Conservation (phyloP, 2,329 filamentous ascomycete genomes). For the Penicillium frequentans region DNA sequence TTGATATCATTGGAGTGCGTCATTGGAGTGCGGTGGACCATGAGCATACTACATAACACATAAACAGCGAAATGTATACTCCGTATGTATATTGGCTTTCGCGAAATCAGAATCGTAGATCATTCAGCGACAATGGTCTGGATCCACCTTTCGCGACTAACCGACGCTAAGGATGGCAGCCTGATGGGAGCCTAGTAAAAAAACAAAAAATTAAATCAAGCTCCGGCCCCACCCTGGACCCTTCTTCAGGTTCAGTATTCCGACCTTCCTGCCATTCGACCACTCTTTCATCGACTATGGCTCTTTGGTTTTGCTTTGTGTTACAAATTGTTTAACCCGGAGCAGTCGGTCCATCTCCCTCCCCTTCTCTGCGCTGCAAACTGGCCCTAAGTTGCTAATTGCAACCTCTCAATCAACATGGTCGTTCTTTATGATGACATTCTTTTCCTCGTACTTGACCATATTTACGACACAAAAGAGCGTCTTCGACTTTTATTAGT, state of each 20-base stretch:
- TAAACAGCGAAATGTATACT: no score
- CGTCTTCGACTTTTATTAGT: neutral
- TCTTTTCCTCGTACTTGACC: neutral
- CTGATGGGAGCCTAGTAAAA: neutral
- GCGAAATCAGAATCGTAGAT: no score
- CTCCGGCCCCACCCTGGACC: neutral
- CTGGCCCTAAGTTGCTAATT: neutral
- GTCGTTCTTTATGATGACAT: neutral
- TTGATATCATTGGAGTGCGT: no score
- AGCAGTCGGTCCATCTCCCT: neutral
- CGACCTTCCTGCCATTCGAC: neutral
- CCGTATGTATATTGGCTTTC: no score
- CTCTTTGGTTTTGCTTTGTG: neutral
- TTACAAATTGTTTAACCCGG: rapidly evolving
- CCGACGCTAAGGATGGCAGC: neutral
- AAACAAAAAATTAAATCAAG: no score
- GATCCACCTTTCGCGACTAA: neutral
- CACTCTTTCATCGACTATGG: neutral
- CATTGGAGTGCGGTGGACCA: no score
- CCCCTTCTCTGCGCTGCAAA: neutral
- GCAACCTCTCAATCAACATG: neutral
- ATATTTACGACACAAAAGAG: neutral
- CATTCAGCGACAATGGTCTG: no score
- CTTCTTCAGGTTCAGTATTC: neutral
- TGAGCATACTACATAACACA: no score